Evolutionary conservation across 2,329 filamentous ascomycete genomes (phyloP).

Genomic region (Clarireedia monteithiana): DNA sequence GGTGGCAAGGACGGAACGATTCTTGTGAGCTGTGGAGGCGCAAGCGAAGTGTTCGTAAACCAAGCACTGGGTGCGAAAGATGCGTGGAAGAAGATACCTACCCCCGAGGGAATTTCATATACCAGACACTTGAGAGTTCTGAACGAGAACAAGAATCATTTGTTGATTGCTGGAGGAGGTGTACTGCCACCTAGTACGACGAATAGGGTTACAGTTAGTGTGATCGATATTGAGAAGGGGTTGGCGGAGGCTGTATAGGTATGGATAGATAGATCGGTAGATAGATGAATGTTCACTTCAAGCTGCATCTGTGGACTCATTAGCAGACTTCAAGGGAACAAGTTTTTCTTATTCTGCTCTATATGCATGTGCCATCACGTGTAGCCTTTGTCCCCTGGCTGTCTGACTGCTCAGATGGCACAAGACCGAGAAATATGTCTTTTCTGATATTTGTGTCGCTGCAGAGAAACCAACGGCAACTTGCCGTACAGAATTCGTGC

Average conservation of each 20-base stretch:
- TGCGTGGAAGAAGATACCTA: constrained; percentile 24
- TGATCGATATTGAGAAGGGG: constrained; percentile 23
- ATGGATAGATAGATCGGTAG: background rate
- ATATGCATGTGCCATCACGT: too few relatives aligned
- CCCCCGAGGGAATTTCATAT: constrained; percentile 23
- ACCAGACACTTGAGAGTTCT: constrained; percentile 26
- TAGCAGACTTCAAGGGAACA: too few relatives aligned
- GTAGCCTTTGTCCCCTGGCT: too few relatives aligned
- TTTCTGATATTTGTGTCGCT: too few relatives aligned
- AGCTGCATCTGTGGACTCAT: background rate
- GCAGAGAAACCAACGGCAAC: too few relatives aligned
- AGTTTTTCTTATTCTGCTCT: too few relatives aligned
- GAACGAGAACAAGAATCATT: constrained; percentile 20
- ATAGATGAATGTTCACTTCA: background rate
- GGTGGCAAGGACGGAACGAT: constrained; percentile 27
- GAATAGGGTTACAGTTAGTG: constrained; percentile 26
- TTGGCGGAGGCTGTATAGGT: constrained; percentile 4
- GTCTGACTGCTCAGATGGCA: background rate
- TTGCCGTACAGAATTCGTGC: too few relatives aligned
- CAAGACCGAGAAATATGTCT: too few relatives aligned
- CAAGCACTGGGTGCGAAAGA: constrained; percentile 21
- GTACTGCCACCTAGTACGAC: constrained; percentile 23
- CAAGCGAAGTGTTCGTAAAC: constrained; percentile 26
- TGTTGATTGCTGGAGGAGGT: constrained; percentile 27
- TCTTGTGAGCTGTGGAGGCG: constrained; percentile 21